These are phyloP conservation scores for Wickerhamiella pararugosa DNA, from an alignment of 1,139 yeast species.

Conservation along the genomic window DNA sequence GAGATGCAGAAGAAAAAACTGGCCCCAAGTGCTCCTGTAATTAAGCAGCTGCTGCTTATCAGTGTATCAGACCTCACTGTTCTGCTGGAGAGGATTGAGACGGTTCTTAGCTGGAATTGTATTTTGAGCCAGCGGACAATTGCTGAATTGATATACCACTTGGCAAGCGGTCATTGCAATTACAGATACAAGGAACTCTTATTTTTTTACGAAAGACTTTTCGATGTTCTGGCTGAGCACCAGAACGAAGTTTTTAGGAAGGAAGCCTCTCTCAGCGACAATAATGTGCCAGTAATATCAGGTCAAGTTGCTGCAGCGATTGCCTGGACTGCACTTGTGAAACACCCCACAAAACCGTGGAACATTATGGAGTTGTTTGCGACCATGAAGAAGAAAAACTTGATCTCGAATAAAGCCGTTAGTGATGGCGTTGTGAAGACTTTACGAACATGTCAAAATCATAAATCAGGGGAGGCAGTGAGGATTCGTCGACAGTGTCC, in stretches of 20 bases:
- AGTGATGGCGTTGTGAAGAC: not conserved
- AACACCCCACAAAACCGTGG: conserved; percentile 6
- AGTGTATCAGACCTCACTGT: not conserved
- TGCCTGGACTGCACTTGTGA: conserved; percentile 2
- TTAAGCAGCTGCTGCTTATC: not conserved
- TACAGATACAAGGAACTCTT: not conserved
- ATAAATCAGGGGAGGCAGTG: not conserved
- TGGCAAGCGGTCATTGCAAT: not conserved
- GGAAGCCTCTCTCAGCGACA: not conserved
- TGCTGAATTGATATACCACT: not conserved
- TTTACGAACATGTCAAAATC: not conserved
- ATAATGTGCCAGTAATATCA: not conserved
- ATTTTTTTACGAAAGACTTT: not conserved
- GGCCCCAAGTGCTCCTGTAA: not conserved
- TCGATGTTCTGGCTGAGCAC: not conserved
- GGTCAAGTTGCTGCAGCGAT: not conserved
- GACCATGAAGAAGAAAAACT: not conserved
- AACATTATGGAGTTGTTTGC: not conserved
- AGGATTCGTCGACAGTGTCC: not conserved
- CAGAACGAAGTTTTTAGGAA: not conserved
- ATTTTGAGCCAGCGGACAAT: not conserved
- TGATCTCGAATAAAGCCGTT: not conserved
- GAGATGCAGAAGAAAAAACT: conserved; percentile 1
- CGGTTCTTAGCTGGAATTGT: not conserved
- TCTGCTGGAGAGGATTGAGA: not conserved